Base-by-base conservation (phyloP, 2,329 filamentous ascomycete species). In the Pyrenophora graminea region DNA sequence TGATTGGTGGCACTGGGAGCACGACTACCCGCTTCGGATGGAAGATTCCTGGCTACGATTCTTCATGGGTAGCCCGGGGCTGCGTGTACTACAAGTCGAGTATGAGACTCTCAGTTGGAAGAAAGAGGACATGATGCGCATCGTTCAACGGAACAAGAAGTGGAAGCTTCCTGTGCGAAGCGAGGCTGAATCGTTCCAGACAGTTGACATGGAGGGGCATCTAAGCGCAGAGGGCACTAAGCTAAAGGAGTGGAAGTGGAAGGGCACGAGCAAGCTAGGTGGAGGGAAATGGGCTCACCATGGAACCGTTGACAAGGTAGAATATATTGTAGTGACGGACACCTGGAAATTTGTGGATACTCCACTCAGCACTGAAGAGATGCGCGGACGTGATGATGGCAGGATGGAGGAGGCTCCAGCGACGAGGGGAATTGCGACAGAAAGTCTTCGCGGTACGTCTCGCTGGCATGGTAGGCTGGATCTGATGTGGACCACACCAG, bases 1-100 rank as follows among this genome's bases (percentile, higher is more conserved):
- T 1, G 79, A 82, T 51, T 80, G 77, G 69, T 80, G 76, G 77
- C 66, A 91, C 72, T 97, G 92, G 92, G 95, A 93, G 79, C 90
- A 96, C 71, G 92, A 97, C 79, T 96, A 96, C 85, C 92, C 92
- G 54, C 84, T 91, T 10, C 17, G 18, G 1, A 58, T 58, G 52
- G 3, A 32, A 1, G 41, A 51, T 13, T 30, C 6, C 2, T 57
- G 55, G 51, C 23, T 55, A 15, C 18, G 27, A 8, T 32, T 15
- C 3, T 55, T 55, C 33, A 31, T 33, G 30, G 55, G 45, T 2
- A 45, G 15, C 6, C 37, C 41, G 1, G 52, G 45, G 5, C 25
- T 58, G 18, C 38, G 45, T 12, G 43, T 45, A 15, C 33, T 58
- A 23, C 47, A 33, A n/a, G 55, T 58, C 21, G 55, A 58, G 37